Conservation (phyloP, 805 yeast genomes). For the Candida maltosa region DNA sequence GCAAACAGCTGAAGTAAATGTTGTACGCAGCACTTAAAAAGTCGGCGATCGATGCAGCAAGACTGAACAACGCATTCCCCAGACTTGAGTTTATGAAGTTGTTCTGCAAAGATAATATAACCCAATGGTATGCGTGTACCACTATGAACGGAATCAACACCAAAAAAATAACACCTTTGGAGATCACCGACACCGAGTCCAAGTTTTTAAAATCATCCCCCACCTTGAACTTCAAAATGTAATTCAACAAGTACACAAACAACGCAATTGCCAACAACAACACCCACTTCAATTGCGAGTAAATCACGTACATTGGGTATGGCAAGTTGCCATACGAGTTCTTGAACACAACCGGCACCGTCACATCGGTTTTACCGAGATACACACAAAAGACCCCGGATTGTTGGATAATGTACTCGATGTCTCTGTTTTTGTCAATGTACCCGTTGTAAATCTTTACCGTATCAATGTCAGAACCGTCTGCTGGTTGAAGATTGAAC, state of each 20-base stretch:
- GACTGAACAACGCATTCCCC: neutral
- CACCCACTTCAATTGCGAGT: slow-evolving; percentile 14
- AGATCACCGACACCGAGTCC: slow-evolving; percentile 24
- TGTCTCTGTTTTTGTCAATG: slow-evolving; percentile 8
- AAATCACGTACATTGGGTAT: slow-evolving; percentile 12
- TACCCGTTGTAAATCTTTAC: slow-evolving; percentile 9
- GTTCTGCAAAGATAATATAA: slow-evolving; percentile 11
- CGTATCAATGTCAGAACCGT: slow-evolving; percentile 7
- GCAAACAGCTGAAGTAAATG: slow-evolving; percentile 9
- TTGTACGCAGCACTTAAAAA: slow-evolving; percentile 4
- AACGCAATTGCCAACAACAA: slow-evolving; percentile 13
- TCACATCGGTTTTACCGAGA: slow-evolving; percentile 14
- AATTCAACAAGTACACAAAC: slow-evolving; percentile 19
- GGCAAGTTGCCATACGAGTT: slow-evolving; percentile 24
- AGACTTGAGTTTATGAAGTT: slow-evolving; percentile 7
- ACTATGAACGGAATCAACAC: slow-evolving; percentile 18
- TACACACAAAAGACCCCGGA: slow-evolving; percentile 31
- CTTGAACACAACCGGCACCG: slow-evolving; percentile 17
- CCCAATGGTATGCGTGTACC: slow-evolving; percentile 2
- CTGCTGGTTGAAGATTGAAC: slow-evolving; percentile 11
- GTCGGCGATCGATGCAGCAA: neutral
- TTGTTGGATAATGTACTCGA: slow-evolving; percentile 13
- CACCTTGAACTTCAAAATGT: slow-evolving; percentile 21
- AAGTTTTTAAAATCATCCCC: slow-evolving; percentile 25
- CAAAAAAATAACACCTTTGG: slow-evolving; percentile 24